Evolutionary conservation across 2,329 filamentous ascomycete genomes (phyloP).

Genomic region (Fusarium sp.): DNA sequence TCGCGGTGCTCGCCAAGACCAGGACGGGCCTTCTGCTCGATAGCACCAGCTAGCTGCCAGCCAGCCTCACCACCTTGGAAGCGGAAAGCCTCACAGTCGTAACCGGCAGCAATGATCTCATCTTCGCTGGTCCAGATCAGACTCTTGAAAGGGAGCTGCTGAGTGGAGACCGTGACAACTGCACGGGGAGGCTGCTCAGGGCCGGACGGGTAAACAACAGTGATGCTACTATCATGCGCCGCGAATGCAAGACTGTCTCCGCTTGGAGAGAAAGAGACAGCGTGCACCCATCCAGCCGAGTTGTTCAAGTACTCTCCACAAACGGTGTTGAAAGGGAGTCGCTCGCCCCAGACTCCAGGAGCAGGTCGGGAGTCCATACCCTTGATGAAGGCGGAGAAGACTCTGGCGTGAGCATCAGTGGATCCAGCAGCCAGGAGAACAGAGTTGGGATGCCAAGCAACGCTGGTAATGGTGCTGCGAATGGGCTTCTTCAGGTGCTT

Average conservation of each 20-base stretch:
- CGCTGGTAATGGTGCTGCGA: slow-evolving; percentile 92
- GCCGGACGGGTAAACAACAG: slow-evolving; percentile 91
- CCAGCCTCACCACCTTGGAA: slow-evolving; percentile 81
- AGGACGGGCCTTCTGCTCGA: slow-evolving; percentile 76
- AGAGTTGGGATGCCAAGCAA: slow-evolving; percentile 97
- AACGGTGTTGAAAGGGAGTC: slow-evolving; percentile 96
- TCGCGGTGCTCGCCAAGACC: slow-evolving; percentile 74
- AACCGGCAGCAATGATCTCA: slow-evolving; percentile 94
- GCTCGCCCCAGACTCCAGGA: slow-evolving; percentile 90
- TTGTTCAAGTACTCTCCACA: slow-evolving; percentile 97
- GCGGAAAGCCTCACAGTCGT: slow-evolving; percentile 89
- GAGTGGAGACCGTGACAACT: slow-evolving; percentile 89
- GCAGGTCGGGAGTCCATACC: slow-evolving; percentile 88
- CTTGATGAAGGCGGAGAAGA: slow-evolving; percentile 97
- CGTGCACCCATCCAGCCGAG: slow-evolving; percentile 96
- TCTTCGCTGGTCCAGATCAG: slow-evolving; percentile 91
- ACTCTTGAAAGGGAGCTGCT: slow-evolving; percentile 90
- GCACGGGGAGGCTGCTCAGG: slow-evolving; percentile 91
- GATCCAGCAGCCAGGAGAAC: slow-evolving; percentile 93
- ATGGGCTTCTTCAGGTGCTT: slow-evolving; percentile 99
- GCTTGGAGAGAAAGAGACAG: slow-evolving; percentile 89
- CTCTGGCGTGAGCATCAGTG: slow-evolving; percentile 95
- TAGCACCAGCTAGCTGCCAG: slow-evolving; percentile 84
- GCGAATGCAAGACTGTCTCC: slow-evolving; percentile 94
- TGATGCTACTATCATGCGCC: slow-evolving; percentile 95